Percentiles rank a stretch among this genome's conserved stretches.
Evolutionary conservation across 345 rosid species (phyloP).

Genomic region (Heritiera littoralis): DNA sequence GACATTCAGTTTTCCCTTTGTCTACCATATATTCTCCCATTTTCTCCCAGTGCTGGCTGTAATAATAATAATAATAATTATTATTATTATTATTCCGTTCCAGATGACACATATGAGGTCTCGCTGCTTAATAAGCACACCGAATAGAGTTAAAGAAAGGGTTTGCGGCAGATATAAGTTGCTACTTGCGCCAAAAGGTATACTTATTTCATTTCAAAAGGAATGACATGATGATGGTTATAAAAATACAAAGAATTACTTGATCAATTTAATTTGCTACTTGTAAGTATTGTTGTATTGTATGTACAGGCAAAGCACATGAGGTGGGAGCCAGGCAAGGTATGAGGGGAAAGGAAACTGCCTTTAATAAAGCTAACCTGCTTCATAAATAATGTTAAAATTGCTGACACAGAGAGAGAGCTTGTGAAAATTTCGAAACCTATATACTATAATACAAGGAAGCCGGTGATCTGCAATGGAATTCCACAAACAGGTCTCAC

Average conservation of each 20-base stretch:
- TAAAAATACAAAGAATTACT: neutral
- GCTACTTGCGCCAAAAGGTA: neutral
- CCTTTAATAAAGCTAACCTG: constrained; percentile 15
- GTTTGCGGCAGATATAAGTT: too few species aligned
- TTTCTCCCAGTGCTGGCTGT: too few species aligned
- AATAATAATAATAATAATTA: too few species aligned
- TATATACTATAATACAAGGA: constrained; percentile 40
- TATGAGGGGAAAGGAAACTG: neutral
- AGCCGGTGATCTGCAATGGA: constrained; percentile 30
- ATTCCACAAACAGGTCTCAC: constrained; percentile 29
- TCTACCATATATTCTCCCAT: too few species aligned
- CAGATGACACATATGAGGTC: too few species aligned
- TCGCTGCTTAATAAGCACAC: too few species aligned
- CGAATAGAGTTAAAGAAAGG: too few species aligned
- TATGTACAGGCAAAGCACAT: neutral
- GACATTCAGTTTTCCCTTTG: too few species aligned
- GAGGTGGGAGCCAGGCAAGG: neutral
- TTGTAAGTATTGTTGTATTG: neutral
- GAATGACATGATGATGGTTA: neutral
- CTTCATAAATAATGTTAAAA: constrained; percentile 10
- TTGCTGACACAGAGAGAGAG: constrained; percentile 13
- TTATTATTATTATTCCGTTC: too few species aligned
- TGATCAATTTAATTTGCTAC: neutral
- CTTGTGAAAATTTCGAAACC: constrained; percentile 15
- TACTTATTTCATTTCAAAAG: neutral